Base-by-base conservation (phyloP, 805 yeast species). In the Suhomyces prunicola region DNA sequence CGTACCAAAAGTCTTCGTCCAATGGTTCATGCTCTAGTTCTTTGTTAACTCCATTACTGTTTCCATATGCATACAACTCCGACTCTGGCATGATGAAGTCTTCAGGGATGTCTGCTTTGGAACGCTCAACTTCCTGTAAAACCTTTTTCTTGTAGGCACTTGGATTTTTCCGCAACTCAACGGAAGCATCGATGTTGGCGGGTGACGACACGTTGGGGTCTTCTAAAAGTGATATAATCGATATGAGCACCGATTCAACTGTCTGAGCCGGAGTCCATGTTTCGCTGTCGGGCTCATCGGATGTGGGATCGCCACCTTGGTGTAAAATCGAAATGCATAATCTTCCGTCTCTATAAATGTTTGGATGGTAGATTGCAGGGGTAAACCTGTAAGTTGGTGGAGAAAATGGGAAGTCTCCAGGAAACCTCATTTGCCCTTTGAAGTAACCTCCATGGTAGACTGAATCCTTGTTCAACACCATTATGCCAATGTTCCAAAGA, bases 171-270 rank as follows among this genome's bases (percentile, higher is more conserved):
- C 96, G 80, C 82, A 90, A 91, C 61, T 88, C 89, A 44, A 91
- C 90, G 17, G 96, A 88, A 15, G 98, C 98, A 69, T 93, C 98
- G 48, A 93, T 92, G 69, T 93, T 93, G 5, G 98, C 98, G 6
- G 98, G 97, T 1, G 97, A 89, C 55, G 84, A 82, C 54, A 89
- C 86, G 72, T 93, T 93, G 50, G 98, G 98, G 69, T 93, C 97
- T 64, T 91, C 96, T 62, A 93, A 79, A 50, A 93, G 79, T 7
- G 97, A 90, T 17, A 93, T 88, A 58, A 93, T 92, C 33, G 96
- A 88, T 51, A 93, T 87, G 63, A 93, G 80, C 8, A 93, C 97
- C 31, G 88, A 78, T 71, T 93, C 97, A 8, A 90, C 97, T 23
- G 94, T 87, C 74, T 92, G 97, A 2, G 90, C 94, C 2, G 92